Evolutionary conservation across 1,139 yeast species (phyloP).

Genomic region (Geotrichum aggregatum): DNA sequence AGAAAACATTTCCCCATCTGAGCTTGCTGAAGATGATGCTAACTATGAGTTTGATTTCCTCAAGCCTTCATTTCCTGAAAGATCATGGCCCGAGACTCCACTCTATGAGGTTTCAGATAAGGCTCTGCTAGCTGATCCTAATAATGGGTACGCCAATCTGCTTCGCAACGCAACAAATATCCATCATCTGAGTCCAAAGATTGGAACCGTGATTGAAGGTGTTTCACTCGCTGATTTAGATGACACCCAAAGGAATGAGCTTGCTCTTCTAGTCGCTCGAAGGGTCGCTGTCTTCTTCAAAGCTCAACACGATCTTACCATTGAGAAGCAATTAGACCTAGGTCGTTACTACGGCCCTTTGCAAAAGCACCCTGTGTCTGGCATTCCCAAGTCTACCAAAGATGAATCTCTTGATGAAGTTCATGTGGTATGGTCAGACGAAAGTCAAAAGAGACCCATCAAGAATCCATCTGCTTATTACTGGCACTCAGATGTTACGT

Average conservation of each 20-base stretch:
- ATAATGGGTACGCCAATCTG: constrained; percentile 44
- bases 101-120: constrained; percentile 24
- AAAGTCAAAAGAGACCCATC: constrained; percentile 31
- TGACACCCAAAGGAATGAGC: constrained; percentile 55
- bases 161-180: constrained; percentile 43
- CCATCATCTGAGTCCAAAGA: constrained; percentile 53
- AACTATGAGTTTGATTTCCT: constrained; percentile 21
- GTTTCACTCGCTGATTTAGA: constrained; percentile 46
- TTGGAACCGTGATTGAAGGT: constrained; percentile 63
- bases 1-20: constrained; percentile 3
- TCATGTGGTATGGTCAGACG: constrained; percentile 51
- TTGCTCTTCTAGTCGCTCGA: constrained; percentile 60
- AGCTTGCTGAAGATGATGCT: constrained; percentile 10
- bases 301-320: constrained; percentile 51
- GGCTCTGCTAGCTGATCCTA: constrained; percentile 24
- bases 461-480: constrained; percentile 28
- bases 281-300: constrained; percentile 67
- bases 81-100: constrained; percentile 31
- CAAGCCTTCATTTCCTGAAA: constrained; percentile 36
- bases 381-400: constrained; percentile 51
- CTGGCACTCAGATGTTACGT: constrained; percentile 71
- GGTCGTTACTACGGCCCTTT: constrained; percentile 63
- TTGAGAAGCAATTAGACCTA: constrained; percentile 51
- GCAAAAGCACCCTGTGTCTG: constrained; percentile 72
- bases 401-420: constrained; percentile 44